Base-by-base conservation (phyloP, 306 rosid species). In the Quercus variabilis region DNA sequence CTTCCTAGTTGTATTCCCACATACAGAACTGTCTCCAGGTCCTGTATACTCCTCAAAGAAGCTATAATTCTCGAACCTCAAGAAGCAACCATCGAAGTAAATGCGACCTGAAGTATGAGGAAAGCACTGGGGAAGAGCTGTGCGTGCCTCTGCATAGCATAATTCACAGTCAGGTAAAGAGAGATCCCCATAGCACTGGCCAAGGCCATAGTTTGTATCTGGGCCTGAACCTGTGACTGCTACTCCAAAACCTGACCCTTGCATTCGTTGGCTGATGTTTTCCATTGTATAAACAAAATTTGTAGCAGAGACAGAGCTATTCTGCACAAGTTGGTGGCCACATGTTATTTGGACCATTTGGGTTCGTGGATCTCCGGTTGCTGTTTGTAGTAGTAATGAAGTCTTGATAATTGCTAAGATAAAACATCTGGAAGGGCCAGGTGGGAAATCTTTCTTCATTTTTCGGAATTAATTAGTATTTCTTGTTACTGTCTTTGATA, bases 181-280 rank as follows among this genome's bases (percentile, higher is more conserved):
- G 64, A 95, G 94, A 81, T 95, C 98, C 46, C 99, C 98, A 65
- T 86, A 95, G 81, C 99, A 95, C 63, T 95, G 98, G 17, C 94
- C 99, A 10, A 95, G 86, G 67, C 97, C 99, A 76, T 86, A 91
- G 91, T 83, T 91, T 5, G 78, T 46, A 59, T 95, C 92, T 15
- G 90, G 96, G 33, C 94, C 97, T 30, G 90, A 80, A 6, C 99
- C 99, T 17, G 70, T 58, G 62, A 78, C 73, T 76, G 94, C 89
- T 19, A 81, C 84, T 73, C 99, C 99, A 17, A 85, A 91, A 3
- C 98, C 99, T 14, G 83, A 68, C 41, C 65, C 83, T 33, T 90
- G 85, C 92, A 95, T 87, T 84, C 92, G 89, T 52, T 88, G 91
- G 3, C 92, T 92, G 74, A 95, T 92, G 7, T 59, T 75, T 51